phyloP scores from a whole-genome alignment of 768 basidiomycete genomes.

The Scleroderma citrinum region DNA sequence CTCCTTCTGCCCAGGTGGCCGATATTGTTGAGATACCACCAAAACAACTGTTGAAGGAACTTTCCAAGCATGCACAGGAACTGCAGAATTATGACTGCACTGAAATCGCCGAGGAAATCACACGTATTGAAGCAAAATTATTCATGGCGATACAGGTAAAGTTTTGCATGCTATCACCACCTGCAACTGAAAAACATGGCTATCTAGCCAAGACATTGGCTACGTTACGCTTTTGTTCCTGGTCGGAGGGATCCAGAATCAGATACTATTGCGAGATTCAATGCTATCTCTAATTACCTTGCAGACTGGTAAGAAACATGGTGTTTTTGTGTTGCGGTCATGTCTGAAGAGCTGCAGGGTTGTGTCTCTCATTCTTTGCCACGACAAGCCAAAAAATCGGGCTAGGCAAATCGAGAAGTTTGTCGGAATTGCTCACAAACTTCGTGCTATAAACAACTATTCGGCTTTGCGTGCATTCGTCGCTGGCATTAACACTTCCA shows the following conservation, averaged over 20 bases:
- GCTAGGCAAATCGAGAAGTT: slow-evolving; percentile 86
- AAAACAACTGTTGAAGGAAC: slow-evolving; percentile 58
- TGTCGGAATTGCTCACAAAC: slow-evolving; percentile 71
- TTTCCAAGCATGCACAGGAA: slow-evolving; percentile 53
- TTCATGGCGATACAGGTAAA: slow-evolving; percentile 76
- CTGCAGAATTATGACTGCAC: slow-evolving; percentile 51
- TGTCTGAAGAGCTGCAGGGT: slow-evolving; percentile 52
- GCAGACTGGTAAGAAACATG: slow-evolving; percentile 61
- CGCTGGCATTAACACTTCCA: slow-evolving; percentile 86
- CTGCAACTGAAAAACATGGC: slow-evolving; percentile 1
- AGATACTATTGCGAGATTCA: slow-evolving; percentile 71
- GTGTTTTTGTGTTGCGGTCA: not conserved
- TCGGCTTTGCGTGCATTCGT: slow-evolving; percentile 88
- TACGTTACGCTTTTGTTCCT: slow-evolving; percentile 68
- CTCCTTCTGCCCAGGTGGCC: slow-evolving; percentile 22
- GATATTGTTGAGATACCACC: slow-evolving; percentile 37
- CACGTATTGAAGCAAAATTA: slow-evolving; percentile 58
- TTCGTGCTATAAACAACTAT: slow-evolving; percentile 87
- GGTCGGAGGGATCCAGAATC: slow-evolving; percentile 57
- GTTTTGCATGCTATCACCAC: not conserved
- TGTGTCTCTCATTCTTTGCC: slow-evolving; percentile 83
- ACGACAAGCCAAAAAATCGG: slow-evolving; percentile 69
- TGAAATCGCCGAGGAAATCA: slow-evolving; percentile 83
- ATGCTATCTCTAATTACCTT: slow-evolving; percentile 73
- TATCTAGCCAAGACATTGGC: slow-evolving; percentile 78